Base-by-base conservation (phyloP, 148 eudicot genomes). In the Tetragonia tetragonoides region DNA sequence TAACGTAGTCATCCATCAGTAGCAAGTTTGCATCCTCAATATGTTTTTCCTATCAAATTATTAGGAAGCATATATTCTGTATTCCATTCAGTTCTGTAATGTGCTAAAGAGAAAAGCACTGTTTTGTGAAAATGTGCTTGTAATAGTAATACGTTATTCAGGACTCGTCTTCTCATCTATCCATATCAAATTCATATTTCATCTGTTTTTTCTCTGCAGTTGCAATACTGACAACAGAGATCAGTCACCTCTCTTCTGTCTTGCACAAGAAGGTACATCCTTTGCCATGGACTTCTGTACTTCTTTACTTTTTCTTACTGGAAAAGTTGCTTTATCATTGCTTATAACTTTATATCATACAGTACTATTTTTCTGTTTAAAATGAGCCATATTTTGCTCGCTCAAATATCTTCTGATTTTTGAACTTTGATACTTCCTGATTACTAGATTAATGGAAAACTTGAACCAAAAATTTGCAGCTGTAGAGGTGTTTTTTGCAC, bases 221-320 rank as follows among this genome's bases (percentile, higher is more conserved):
- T 82, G 85, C 82, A 34, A 79, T 78, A 70, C 67, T 82, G 70
- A 78, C 81, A 41, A 78, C 76, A 2, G 85, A 82, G 68, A 82
- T 82, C 69, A 70, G 23, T 23, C 79, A 82, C 79, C 79, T 82
- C 66, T 82, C 85, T 11, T 41, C 85, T 21, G 79, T 78, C 59
- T 70, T 82, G 85, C 81, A 78, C 72, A 82, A 82, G 39, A 82
- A 82, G 85, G 82, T 82, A 75, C 39, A 24, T 49, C 11, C 24
- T 42, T 40, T 18, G 15, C 20, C 34, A 51, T 14, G 49, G 15
- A 59, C 49, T 11, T 81, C 28, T 12, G 2, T 18, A 42, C 66
- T 72, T 46, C 16, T 54, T 28, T 14, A 34, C 41, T 40, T n/a
- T 6, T 57, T 23, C 20, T 23, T 15, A 6, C 14, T 23, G 34